Evolutionary conservation across 768 basidiomycete genomes (phyloP), one percentile per base, ranked within the genome.

Genomic region (Pleurotus platypus): DNA sequence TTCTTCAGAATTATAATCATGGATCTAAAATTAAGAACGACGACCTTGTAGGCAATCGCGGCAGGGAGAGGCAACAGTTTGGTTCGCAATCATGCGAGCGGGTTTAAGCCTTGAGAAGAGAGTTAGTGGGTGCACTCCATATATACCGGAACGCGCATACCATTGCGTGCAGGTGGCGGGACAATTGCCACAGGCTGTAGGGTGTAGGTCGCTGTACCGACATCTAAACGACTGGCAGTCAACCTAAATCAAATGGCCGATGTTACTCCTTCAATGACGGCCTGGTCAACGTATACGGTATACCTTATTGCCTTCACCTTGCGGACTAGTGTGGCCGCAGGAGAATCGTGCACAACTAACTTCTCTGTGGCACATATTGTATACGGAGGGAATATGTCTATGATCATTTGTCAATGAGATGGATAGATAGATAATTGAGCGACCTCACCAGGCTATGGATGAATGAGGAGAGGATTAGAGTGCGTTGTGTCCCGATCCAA

Each of bases 281-380:
- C 16, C 13, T 15, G 26, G 3, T 54, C 12, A 20, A 30, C 26
- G 6, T n/a, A 7, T 42, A 40, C 6, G 11, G 15, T 30, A 42
- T 56, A 16, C 42, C 35, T 47, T 56, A 2, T 13, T 46, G 18
- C 15, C n/a, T 45, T 60, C 62, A 11, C 48, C 48, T 16, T 55
- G 50, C 18, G 60, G 59, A 8, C 16, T 48, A 13, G 60, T 50
- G 39, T 63, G 62, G 16, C 60, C 62, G 43, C 62, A 63, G 35
- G 22, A 38, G 47, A 58, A 45, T 46, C 46, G 56, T 26, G 56
- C 56, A 42, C 57, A 63, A 13, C 54, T 45, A 26, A 63, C 62
- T 58, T 63, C 62, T 57, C 62, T 59, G 43, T 58, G 56, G 37
- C 62, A 63, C 62, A 63, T 63, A 13, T 54, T 42, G 51, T 45